A percentile compares a stretch with the other conserved stretches of the same genome.
Conservation (phyloP, 2,329 filamentous ascomycete species). For the Coniochaeta sp. region DNA sequence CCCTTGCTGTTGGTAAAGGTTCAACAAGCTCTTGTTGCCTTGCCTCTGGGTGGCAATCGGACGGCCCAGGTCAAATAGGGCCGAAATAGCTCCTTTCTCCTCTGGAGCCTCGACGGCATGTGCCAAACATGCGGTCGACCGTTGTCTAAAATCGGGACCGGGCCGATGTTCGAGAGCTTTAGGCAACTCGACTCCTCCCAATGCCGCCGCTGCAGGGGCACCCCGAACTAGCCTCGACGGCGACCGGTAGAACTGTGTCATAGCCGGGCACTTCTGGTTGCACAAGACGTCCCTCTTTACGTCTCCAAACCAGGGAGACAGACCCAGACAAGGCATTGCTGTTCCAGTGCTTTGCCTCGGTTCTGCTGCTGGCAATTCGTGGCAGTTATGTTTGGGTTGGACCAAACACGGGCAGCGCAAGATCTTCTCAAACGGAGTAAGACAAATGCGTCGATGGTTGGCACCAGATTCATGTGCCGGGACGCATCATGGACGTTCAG, state of each 20-base stretch:
- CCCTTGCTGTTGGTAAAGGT: too few relatives aligned
- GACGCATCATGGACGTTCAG: not conserved
- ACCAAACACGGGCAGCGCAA: slow-evolving; percentile 1
- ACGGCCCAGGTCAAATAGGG: not conserved
- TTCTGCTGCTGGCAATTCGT: not conserved
- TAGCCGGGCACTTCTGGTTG: not conserved
- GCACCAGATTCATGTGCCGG: not conserved
- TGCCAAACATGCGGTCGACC: not conserved
- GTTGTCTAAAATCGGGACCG: not conserved
- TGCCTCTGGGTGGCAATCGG: too few relatives aligned
- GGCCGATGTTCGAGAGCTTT: not conserved
- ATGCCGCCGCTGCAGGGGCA: not conserved
- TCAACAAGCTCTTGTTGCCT: too few relatives aligned
- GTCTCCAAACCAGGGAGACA: not conserved
- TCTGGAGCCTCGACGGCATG: not conserved
- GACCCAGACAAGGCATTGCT: not conserved
- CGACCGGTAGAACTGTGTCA: not conserved
- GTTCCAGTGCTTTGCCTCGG: not conserved
- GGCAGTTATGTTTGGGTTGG: not conserved
- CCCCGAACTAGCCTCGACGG: not conserved
- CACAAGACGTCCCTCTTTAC: not conserved
- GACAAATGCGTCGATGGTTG: not conserved
- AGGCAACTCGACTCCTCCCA: too few relatives aligned
- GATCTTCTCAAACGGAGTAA: not conserved
- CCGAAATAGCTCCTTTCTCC: slow-evolving; percentile 1